Conservation (phyloP, 768 basidiomycete species). For the Lactarius tabidus region DNA sequence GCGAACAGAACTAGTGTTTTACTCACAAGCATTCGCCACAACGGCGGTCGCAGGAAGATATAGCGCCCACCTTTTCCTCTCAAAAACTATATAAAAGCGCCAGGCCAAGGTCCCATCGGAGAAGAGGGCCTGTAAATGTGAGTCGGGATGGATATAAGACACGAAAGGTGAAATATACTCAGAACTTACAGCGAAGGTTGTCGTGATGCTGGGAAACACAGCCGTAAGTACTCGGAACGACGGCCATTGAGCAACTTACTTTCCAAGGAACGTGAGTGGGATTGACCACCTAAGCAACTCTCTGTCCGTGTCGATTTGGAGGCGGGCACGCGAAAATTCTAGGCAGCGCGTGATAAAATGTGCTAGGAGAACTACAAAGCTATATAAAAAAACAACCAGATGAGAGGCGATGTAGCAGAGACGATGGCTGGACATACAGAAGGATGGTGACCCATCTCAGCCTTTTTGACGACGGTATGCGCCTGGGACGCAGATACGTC, state of each 20-base stretch:
- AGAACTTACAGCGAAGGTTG: conserved; percentile 8
- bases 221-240: neutral
- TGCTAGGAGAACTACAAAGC: conserved; percentile 25
- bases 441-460: conserved; percentile 25
- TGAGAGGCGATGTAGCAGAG: conserved; percentile 28
- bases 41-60: conserved; percentile 25
- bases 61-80: conserved; percentile 25
- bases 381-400: neutral
- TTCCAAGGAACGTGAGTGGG: conserved; percentile 18
- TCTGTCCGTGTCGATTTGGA: conserved; percentile 11
- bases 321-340: conserved; percentile 25
- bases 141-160: neutral
- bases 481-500: conserved; percentile 16
- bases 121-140: conserved; percentile 25
- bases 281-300: conserved; percentile 27
- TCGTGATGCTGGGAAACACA: conserved; percentile 9
- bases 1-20: neutral
- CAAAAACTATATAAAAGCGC: conserved; percentile 29
- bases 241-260: neutral
- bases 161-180: neutral
- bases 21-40: conserved; percentile 25
- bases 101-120: conserved; percentile 29
- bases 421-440: conserved; percentile 20
- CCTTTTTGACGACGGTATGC: conserved; percentile 11
- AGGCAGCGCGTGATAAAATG: conserved; percentile 28